A percentile compares a stretch with the other conserved stretches of the same genome.
Evolutionary conservation across 1,284 basidiomycete genomes (phyloP).

Genomic region (Cystobasidium sp.): DNA sequence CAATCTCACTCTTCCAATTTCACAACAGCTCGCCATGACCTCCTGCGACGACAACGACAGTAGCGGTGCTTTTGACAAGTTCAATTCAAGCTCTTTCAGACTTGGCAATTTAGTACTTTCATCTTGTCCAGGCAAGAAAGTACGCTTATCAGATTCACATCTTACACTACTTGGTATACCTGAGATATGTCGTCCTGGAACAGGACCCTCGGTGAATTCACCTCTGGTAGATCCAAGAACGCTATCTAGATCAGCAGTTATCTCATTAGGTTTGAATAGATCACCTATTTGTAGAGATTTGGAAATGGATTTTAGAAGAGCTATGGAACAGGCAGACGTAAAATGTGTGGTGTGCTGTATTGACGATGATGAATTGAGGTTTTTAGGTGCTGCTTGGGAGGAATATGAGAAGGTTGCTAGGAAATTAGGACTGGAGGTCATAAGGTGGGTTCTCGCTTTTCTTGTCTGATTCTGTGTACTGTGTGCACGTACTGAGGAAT

Average conservation of each 20-base stretch:
- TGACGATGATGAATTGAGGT: slow-evolving; percentile 67
- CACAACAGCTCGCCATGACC: slow-evolving; percentile 20
- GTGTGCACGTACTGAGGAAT: background rate
- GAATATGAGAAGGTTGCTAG: slow-evolving; percentile 72
- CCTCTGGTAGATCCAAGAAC: slow-evolving; percentile 34
- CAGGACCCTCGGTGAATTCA: slow-evolving; percentile 2
- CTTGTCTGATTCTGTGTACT: background rate
- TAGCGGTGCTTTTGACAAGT: slow-evolving; percentile 24
- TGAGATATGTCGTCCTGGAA: slow-evolving; percentile 29
- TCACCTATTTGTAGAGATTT: slow-evolving; percentile 84
- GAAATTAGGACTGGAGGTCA: slow-evolving; percentile 73
- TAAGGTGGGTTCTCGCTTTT: slow-evolving; percentile 56
- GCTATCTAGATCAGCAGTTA: slow-evolving; percentile 45
- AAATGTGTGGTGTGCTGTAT: slow-evolving; percentile 51
- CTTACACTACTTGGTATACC: slow-evolving; percentile 32
- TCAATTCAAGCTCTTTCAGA: slow-evolving; percentile 50
- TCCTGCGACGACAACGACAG: background rate
- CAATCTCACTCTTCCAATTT: slow-evolving; percentile 36
- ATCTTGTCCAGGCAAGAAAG: slow-evolving; percentile 96
- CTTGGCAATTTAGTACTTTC: slow-evolving; percentile 89
- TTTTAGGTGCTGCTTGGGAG: slow-evolving; percentile 80
- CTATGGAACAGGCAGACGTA: slow-evolving; percentile 61
- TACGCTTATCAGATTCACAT: slow-evolving; percentile 66
- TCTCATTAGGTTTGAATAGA: slow-evolving; percentile 70
- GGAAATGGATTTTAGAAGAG: slow-evolving; percentile 73